Evolutionary conservation across 2,329 filamentous ascomycete species (phyloP), one percentile per base, ranked within the genome.

Genomic region (Domatiomyces globalis): DNA sequence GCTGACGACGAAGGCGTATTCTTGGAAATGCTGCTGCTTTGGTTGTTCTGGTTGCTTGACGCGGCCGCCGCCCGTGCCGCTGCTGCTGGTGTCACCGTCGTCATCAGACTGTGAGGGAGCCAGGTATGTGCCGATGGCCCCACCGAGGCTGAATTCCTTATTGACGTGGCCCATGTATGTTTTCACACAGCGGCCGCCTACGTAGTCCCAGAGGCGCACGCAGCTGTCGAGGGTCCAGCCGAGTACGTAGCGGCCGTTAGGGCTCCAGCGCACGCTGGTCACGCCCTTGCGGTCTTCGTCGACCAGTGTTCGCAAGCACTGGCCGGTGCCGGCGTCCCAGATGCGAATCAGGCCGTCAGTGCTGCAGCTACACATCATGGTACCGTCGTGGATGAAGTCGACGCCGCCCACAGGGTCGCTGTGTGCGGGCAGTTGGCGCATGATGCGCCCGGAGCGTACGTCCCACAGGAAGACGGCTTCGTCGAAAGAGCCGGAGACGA

Each of bases 391-490:
- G 53, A 89, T 87, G 63, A 98, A 94, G 65, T 95, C 90, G 8
- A 98, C 90, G 0, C 89, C 88, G 51, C 84, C 83, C 1, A 98
- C 90, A 0, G 92, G 92, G 65, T 98, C 92, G 25, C 87, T 94
- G 63, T 98, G 92, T 2, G 92, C 92, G 1, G 92, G 92, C 39
- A 98, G 70, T 56, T 84, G 89, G 50, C 88, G 79, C 88, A 98
- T 95, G 33, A 92, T 74, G 19, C 84, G 76, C 0, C 87, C 89
- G 0, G 87, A 87, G 12, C 92, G 78, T 12, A 96, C 86, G 66
- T 98, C 92, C 92, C 92, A 98, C 4, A 98, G 70, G 58, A 95
- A 95, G 0, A 98, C 87, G 4, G 92, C 92, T 71, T 98, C 92
- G 60, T 98, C 92, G 68, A 95, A 96, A 57, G 86, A 94, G 10